A percentile compares a stretch with the other conserved stretches of the same genome.
phyloP scores from a whole-genome alignment of 2,329 filamentous ascomycete genomes.

The Massarina eburnea region DNA sequence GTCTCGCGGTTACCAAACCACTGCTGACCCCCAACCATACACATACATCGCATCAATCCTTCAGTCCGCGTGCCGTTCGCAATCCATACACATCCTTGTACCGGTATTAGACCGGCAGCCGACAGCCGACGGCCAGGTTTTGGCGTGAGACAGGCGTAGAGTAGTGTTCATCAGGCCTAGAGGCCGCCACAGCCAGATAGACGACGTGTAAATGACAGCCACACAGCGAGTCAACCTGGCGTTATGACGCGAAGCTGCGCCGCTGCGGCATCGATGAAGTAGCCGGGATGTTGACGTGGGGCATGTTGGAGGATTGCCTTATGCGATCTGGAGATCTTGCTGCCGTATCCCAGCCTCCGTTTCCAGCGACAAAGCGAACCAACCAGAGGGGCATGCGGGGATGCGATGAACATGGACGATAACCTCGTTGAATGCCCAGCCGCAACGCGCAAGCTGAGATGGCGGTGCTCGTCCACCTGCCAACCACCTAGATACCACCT shows the following conservation, averaged over 20 bases:
- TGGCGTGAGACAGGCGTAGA: slow-evolving; percentile 18
- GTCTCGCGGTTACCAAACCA: no score
- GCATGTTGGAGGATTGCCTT: no score
- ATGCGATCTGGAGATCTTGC: slow-evolving; percentile 3
- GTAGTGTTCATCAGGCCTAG: slow-evolving; percentile 10
- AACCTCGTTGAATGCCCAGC: no score
- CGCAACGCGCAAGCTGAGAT: not conserved
- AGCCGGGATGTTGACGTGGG: no score
- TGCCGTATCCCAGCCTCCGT: slow-evolving; percentile 1
- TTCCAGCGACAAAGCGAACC: slow-evolving; percentile 4
- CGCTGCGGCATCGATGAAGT: no score
- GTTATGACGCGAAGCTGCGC: no score
- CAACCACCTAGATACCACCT: no score
- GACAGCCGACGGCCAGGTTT: slow-evolving; percentile 20
- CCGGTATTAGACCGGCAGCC: slow-evolving; percentile 24
- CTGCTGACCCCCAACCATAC: no score
- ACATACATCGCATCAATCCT: no score
- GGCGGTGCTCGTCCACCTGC: no score
- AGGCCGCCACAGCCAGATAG: slow-evolving; percentile 3
- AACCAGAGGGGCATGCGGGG: not conserved
- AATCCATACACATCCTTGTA: not conserved
- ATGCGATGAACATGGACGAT: not conserved
- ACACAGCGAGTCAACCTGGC: not conserved
- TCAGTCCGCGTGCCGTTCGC: not conserved
- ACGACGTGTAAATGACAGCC: not conserved